Evolutionary conservation across 2,329 filamentous ascomycete genomes (phyloP), one percentile per base, ranked within the genome.

Genomic region (Stemphylium beticola): DNA sequence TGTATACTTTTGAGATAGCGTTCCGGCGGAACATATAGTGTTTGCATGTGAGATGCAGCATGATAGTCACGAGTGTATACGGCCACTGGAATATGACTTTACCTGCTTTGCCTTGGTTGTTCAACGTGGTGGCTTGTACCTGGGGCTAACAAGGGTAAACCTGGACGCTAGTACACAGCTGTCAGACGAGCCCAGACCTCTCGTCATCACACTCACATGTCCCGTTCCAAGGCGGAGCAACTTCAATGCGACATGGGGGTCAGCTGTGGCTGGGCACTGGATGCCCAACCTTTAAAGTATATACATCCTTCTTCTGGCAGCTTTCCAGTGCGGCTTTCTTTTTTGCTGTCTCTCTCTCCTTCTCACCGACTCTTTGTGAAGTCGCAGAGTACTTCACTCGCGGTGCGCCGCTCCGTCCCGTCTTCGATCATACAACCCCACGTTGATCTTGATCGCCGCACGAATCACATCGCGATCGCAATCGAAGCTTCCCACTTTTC

Each of bases 391-490:
- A 22, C 20, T 47, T 55, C 32, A 37, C 38, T 55, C 51, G 49
- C 53, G 36, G 45, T 47, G 44, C 49, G 38, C 47, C 46, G 38
- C 47, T 43, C 41, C 52, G 55, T 57, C 40, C 48, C 55, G 40
- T 53, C 46, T 40, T 49, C 32, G 49, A 49, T 51, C 53, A 15
- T 15, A 24, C 31, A 43, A 58, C 64, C 64, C 66, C 66, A 64
- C 65, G 61, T 55, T 52, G 64, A 69, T 68, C 42, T 29, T 31
- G 42, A 14, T 36, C 65, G 53, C 33, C 67, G 57, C 67, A 56
- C 71, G 66, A 70, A 73, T 73, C 69, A 72, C 52, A 61, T 52
- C 45, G 53, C 64, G 67, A 72, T 68, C 68, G 69, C 68, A 71
- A 61, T 47, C 40, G 43, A 48, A 39, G 40, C 51, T 38, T 53